Evolutionary conservation across 2,329 filamentous ascomycete genomes (phyloP).

Genomic region (Ophiostoma sp.): DNA sequence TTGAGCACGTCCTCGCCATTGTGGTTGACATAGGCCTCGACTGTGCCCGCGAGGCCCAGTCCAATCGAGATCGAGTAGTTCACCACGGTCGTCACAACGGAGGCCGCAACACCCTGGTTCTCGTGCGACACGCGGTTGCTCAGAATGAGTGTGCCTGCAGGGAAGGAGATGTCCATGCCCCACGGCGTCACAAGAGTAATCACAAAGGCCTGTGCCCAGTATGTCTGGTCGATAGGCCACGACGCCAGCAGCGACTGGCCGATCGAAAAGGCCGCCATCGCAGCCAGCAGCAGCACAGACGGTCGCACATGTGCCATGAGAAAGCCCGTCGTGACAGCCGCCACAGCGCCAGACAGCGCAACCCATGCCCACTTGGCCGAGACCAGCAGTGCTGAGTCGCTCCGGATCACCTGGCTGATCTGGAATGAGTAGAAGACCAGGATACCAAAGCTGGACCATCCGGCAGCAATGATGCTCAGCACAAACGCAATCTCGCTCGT

Average conservation of each 20-base stretch:
- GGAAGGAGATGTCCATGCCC: conserved; percentile 62
- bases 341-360: conserved; percentile 43
- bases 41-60: conserved; percentile 60
- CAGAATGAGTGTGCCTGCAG: conserved; percentile 55
- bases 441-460: conserved; percentile 27
- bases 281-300: conserved; percentile 39
- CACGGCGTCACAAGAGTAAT: conserved; percentile 52
- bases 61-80: conserved; percentile 64
- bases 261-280: conserved; percentile 39
- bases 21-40: conserved; percentile 43
- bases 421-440: conserved; percentile 26
- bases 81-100: conserved; percentile 57
- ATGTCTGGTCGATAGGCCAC: conserved; percentile 50
- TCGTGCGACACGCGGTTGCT: conserved; percentile 45
- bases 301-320: conserved; percentile 38
- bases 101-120: conserved; percentile 44
- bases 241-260: conserved; percentile 41
- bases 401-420: conserved; percentile 36
- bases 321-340: conserved; percentile 39
- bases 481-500: conserved; percentile 24
- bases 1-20: conserved; percentile 30
- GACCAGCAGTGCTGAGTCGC: conserved; percentile 38
- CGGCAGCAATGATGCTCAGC: conserved; percentile 21
- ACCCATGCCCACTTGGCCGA: conserved; percentile 32
- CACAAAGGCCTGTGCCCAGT: conserved; percentile 61